Evolutionary conservation across 2,329 filamentous ascomycete species (phyloP).

Genomic region (Chalaropsis ovoidea): DNA sequence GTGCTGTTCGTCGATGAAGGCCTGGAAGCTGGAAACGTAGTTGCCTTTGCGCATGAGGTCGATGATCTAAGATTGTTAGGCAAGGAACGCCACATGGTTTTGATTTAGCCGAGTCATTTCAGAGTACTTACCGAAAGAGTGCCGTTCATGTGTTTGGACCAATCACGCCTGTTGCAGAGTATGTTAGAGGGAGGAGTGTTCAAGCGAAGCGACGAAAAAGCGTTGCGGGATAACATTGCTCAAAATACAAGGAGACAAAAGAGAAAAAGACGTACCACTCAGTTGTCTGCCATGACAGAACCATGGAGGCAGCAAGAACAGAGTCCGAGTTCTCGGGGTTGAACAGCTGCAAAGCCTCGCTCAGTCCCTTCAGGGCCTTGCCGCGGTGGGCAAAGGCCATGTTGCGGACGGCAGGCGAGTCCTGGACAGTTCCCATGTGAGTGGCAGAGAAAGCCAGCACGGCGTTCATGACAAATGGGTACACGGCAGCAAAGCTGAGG

Average conservation of each 20-base stretch:
- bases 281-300: conserved; percentile 90
- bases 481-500: conserved; percentile 68
- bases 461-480: conserved; percentile 87
- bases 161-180: conserved; percentile 58
- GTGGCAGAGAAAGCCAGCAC: conserved; percentile 89
- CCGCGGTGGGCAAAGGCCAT: conserved; percentile 84
- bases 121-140: conserved; percentile 63
- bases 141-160: conserved; percentile 86
- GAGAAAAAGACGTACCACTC: conserved; percentile 57
- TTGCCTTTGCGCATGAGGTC: conserved; percentile 60
- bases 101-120: not conserved
- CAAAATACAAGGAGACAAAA: not conserved
- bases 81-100: not conserved
- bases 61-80: conserved; percentile 52
- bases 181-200: conserved; percentile 31
- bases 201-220: not conserved
- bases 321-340: conserved; percentile 81
- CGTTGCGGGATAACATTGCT: too few species aligned
- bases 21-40: conserved; percentile 74
- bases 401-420: conserved; percentile 74
- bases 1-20: conserved; percentile 72
- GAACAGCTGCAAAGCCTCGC: conserved; percentile 77
- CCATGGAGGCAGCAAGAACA: conserved; percentile 78
- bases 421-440: conserved; percentile 81
- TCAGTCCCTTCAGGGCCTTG: conserved; percentile 73